Evolutionary conservation across 1,284 basidiomycete genomes (phyloP), one percentile per base, ranked within the genome.

Genomic region (Omphalotus olearius): DNA sequence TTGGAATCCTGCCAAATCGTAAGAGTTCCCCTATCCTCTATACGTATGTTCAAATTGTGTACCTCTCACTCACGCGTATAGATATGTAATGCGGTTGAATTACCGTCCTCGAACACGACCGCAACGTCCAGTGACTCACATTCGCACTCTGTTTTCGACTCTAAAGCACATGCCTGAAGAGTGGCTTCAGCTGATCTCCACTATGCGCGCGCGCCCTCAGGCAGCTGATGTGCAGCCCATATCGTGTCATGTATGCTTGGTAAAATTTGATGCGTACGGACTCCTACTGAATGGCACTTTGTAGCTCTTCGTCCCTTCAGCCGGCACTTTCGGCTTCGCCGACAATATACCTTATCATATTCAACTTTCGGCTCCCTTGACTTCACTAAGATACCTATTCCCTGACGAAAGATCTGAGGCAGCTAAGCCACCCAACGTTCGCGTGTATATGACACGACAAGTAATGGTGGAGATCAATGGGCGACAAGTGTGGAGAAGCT

Each of bases 131-230:
- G 64, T 70, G n/a, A 56, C 56, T 23, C 54, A 53, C 37, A 45
- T 55, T 42, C 28, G 54, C 16, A 54, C 67, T 5, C 69, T 77
- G 53, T 65, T 71, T 42, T 65, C 69, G 1, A 70, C 72, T 0
- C 55, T 79, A 55, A 78, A 78, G 55, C 61, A 64, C 2, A 57
- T 66, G 4, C 76, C 76, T 2, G 74, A 75, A 30, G 75, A 77
- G 54, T 78, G 74, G 74, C 60, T 59, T 25, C 73, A 78, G 55
- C 60, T 74, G 6, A 60, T 66, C 2, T 60, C 66, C 20, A 73
- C 62, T 36, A 62, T 37, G 57, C 63, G 14, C 62, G 64, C 25
- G 57, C 56, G 14, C 58, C 59, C 16, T 17, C 28, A 13, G 60
- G 65, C 16, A 56, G 51, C 2, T 20, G 47, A 49, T 39, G 48